Evolutionary conservation across 257 asterid genomes (phyloP), one percentile per base, ranked within the genome.

Genomic region (Pogostemon cablin): DNA sequence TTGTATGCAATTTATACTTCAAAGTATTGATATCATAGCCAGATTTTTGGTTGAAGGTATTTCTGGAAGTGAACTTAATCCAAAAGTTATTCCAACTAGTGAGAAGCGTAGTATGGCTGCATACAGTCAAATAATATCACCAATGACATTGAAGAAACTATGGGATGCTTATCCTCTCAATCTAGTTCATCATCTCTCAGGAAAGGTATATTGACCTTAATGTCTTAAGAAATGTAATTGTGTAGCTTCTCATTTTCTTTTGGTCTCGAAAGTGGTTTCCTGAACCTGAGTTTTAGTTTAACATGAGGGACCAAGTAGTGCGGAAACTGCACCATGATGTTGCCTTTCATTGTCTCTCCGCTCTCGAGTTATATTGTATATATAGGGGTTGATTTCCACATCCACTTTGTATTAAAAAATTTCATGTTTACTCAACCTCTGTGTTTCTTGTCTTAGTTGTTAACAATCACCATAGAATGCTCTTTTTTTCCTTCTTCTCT

Each of bases 121-220:
- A 64, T 38, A 44, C 50, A 78, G 70, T 69, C 86, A 79, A 32
- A 65, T 75, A 71, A 57, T 91, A 48, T 82, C 92, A 50, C 82
- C 84, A 0, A 63, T 68, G 63, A 73, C 74, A 17, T 73, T 93
- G 9, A 85, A 84, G 84, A 91, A 86, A 83, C 74, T 93, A 68
- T 93, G 99, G 98, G 89, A 75, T 62, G 81, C 76, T 73, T 93
- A 86, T 68, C 99, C 99, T 71, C 86, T 91, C 55, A 79, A 77
- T 68, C 72, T 80, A 48, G 75, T 58, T 52, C 81, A 77, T 70
- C 81, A 76, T 79, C 81, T 80, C 72, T 73, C 90, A 46, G 78
- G 68, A 65, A 87, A 91, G 95, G 97, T 89, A 81, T 69, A 59
- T 10, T 47, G 43, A 65, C 63, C 68, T 37, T 40, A 76, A 61